Percentiles rank a stretch among this genome's conserved stretches.
Conservation (phyloP, 768 basidiomycete species). For the Boletus sensibilis region DNA sequence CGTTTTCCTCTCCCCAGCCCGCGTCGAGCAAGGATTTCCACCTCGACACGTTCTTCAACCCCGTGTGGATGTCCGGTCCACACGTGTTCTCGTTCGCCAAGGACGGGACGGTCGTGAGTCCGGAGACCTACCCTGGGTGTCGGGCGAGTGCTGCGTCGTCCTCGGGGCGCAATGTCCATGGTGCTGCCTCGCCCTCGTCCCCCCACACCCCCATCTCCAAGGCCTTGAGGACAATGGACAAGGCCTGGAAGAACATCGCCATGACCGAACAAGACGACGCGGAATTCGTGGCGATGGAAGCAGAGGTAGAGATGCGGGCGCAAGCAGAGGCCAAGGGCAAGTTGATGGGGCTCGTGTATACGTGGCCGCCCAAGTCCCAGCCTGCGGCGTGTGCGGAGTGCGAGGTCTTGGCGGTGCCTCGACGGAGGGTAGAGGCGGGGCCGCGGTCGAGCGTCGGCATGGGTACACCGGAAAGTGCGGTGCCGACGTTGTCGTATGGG, state of each 20-base stretch:
- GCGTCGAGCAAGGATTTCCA: slow-evolving; percentile 42
- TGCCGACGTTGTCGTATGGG: slow-evolving; percentile 9
- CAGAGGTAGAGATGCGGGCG: background rate
- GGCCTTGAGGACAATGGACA: background rate
- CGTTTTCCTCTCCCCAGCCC: background rate
- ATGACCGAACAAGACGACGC: slow-evolving; percentile 30
- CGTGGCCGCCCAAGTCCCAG: slow-evolving; percentile 25
- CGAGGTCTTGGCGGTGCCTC: background rate
- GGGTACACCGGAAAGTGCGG: background rate
- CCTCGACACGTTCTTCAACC: slow-evolving; percentile 46
- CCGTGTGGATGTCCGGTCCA: slow-evolving; percentile 35
- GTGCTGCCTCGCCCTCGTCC: too few species aligned
- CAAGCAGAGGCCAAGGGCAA: background rate
- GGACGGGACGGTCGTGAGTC: slow-evolving; percentile 18
- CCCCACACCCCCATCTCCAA: background rate
- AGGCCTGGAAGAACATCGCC: slow-evolving; percentile 31
- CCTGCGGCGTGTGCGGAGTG: slow-evolving; percentile 6
- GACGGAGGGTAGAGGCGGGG: background rate
- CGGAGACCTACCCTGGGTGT: background rate
- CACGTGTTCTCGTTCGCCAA: slow-evolving; percentile 23
- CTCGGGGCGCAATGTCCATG: background rate
- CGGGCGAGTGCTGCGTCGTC: background rate
- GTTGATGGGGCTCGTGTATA: slow-evolving; percentile 9
- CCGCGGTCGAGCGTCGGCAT: background rate
- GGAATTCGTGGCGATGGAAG: slow-evolving; percentile 10